Evolutionary conservation across 192 early-diverging fungal species (phyloP).

Genomic region (Linnemannia exigua): DNA sequence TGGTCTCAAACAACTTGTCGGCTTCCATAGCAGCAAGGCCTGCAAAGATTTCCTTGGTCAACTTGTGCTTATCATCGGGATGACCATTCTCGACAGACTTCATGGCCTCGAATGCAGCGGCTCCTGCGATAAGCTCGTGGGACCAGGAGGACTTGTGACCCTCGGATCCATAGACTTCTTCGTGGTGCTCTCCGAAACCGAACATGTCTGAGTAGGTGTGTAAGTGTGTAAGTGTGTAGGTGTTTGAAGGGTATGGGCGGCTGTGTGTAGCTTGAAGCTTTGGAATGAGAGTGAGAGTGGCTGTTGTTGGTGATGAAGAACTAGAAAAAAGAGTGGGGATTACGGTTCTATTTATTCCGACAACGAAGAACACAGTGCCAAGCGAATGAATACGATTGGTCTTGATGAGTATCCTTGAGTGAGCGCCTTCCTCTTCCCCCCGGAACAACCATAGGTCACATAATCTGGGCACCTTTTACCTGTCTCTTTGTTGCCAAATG

Average conservation of each 20-base stretch:
- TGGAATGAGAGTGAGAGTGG: not conserved
- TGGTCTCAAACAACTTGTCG: slow-evolving; percentile 63
- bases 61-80: slow-evolving; percentile 43
- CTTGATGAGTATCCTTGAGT: not conserved
- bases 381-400: not conserved
- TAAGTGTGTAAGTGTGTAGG: not conserved
- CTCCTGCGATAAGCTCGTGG: slow-evolving; percentile 47
- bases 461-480: not conserved
- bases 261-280: not conserved
- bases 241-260: not conserved
- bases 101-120: slow-evolving; percentile 64
- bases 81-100: slow-evolving; percentile 38
- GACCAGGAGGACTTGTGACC: slow-evolving; percentile 34
- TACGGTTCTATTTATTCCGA: not conserved
- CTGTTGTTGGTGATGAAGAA: not conserved
- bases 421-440: not conserved
- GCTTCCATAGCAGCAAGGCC: slow-evolving; percentile 57
- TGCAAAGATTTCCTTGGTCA: slow-evolving; percentile 59
- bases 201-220: slow-evolving; percentile 14
- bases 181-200: slow-evolving; percentile 42
- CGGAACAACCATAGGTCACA: not conserved
- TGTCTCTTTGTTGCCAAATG: too few species aligned
- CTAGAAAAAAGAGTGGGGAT: not conserved
- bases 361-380: not conserved
- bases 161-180: slow-evolving; percentile 13